Base-by-base conservation (phyloP, 139 green algal species). In the Chlamydomonas schloesseri region DNA sequence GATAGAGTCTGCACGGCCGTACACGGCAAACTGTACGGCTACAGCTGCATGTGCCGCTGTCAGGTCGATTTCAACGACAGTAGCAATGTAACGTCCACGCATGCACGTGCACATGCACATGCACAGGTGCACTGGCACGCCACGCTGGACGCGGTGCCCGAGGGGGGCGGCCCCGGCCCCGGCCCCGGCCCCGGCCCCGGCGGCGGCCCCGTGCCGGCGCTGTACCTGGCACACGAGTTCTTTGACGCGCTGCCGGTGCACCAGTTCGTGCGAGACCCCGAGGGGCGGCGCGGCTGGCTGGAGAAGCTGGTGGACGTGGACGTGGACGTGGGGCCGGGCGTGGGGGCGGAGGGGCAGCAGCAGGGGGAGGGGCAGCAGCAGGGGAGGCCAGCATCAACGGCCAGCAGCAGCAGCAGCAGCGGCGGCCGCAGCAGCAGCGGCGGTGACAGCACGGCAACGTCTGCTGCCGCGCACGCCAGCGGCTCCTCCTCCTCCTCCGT, bases 221-320 rank as follows among this genome's bases (percentile, higher is more conserved):
- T 99, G 21, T 94, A 96, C 89, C 94, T 99, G 8, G 97, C 94
- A 15, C 97, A 99, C 83, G 98, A 99, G 91, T 99, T 99, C 86
- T 88, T 99, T 29, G 98, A 99, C 71, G 98, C 98, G 1, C 92
- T 99, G 65, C 98, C 98, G 3, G 96, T 99, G 57, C 98, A 99
- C 88, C 96, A 99, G 71, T 99, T 99, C 71, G 90, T 94, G n/a
- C 88, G 88, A 10, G 86, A 90, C 55, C 47, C 71, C 0, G 36
- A 69, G 62, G 42, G 42, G 6, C 42, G 42, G 42, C 80, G 87
- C 21, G 89, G 89, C 31, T 98, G 96, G 96, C 87, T 94, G 64
- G 96, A 99, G 89, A 93, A 93, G 64, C 91, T 99, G 73, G 92
- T 99, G 55, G 96, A 98, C 64, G 42, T 90, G 6, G 82, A 94